Percentiles rank a stretch among this genome's conserved stretches.
These are phyloP conservation scores for Oryza nivara DNA, from an alignment of 176 grass and related monocot genomes.

Conservation along the genomic window DNA sequence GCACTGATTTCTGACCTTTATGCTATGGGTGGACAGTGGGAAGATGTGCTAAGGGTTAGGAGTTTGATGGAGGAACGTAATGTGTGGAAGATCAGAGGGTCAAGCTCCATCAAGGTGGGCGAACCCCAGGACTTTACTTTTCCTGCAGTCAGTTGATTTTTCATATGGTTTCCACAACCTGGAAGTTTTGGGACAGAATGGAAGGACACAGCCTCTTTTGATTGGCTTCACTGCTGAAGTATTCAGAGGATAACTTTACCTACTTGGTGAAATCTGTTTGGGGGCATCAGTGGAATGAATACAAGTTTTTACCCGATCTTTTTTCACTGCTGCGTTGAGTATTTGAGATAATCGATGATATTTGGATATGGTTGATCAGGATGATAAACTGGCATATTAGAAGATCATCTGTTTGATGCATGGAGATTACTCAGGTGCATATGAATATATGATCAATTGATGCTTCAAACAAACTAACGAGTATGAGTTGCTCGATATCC, in stretches of 20 bases:
- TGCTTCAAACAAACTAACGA: conserved; percentile 9
- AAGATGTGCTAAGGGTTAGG: conserved; percentile 49
- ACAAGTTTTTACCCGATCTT: not conserved
- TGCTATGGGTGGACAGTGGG: conserved; percentile 53
- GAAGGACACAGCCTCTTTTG: not conserved
- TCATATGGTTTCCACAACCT: not conserved
- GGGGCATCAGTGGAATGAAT: conserved; percentile 20
- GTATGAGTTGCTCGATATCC: not conserved
- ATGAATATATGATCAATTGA: not conserved
- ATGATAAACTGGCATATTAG: not conserved
- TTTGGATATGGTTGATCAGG: not conserved
- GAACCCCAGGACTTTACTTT: not conserved
- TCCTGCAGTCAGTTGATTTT: conserved; percentile 41
- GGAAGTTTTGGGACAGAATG: not conserved
- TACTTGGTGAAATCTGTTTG: conserved; percentile 8
- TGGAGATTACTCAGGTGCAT: not conserved
- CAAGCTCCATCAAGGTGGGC: conserved; percentile 35
- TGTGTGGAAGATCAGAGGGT: conserved; percentile 49
- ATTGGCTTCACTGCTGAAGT: not conserved
- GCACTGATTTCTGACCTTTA: conserved; percentile 59
- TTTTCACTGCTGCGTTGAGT: not conserved
- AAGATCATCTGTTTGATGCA: conserved; percentile 2
- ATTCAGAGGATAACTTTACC: conserved; percentile 20
- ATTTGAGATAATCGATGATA: not conserved
- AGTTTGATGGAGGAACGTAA: conserved; percentile 51